Conservation (phyloP, 306 rosid genomes). For the Cicer judaicum region DNA sequence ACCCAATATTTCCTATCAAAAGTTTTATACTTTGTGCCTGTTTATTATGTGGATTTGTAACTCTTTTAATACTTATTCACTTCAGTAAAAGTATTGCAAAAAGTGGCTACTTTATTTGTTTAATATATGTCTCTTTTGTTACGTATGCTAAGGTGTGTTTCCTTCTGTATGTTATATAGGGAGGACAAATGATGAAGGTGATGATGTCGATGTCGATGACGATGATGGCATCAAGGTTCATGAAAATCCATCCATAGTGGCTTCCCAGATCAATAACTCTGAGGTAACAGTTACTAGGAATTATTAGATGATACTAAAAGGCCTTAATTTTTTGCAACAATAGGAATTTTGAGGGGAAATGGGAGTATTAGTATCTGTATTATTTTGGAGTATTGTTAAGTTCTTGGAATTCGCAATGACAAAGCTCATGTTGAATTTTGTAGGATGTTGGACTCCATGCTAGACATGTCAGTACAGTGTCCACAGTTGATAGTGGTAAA, state of each 20-base stretch:
- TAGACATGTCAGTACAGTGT: slow-evolving; percentile 76
- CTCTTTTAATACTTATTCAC: not conserved
- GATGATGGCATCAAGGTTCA: slow-evolving; percentile 44
- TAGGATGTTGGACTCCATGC: slow-evolving; percentile 89
- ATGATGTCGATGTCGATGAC: slow-evolving; percentile 44
- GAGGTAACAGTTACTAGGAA: slow-evolving; percentile 50
- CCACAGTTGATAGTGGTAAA: slow-evolving; percentile 83
- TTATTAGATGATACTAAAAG: slow-evolving; percentile 3
- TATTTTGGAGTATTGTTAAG: slow-evolving; percentile 27
- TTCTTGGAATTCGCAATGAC: slow-evolving; percentile 31
- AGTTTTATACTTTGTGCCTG: not conserved
- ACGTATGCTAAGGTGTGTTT: no score
- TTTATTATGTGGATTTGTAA: slow-evolving; percentile 18
- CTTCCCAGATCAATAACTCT: slow-evolving; percentile 56
- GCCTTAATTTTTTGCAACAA: not conserved
- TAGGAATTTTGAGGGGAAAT: slow-evolving; percentile 1
- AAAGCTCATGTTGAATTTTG: slow-evolving; percentile 39
- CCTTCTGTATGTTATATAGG: slow-evolving; percentile 29
- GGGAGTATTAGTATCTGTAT: not conserved
- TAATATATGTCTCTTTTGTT: no score
- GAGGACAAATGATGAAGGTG: slow-evolving; percentile 49
- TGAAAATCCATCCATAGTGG: slow-evolving; percentile 55
- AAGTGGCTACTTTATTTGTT: no score
- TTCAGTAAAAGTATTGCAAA: not conserved
- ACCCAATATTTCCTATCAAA: not conserved